Conservation (phyloP, 768 basidiomycete genomes). For the Mycena venus region DNA sequence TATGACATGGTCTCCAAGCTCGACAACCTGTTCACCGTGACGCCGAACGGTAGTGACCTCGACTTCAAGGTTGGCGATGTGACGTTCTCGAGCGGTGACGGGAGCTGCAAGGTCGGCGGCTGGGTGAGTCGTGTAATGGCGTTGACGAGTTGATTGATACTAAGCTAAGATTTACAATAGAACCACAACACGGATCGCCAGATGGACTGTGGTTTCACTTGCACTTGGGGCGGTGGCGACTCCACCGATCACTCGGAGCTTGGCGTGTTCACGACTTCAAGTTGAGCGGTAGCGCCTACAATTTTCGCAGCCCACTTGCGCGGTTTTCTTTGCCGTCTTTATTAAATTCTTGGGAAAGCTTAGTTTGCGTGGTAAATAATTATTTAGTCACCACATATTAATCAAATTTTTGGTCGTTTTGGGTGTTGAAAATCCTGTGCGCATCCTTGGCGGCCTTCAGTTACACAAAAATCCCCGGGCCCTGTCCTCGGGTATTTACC, state of each 20-base stretch:
- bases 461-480: no score
- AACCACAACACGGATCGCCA: neutral
- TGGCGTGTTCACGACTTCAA: no score
- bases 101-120: neutral
- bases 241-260: neutral
- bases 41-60: neutral
- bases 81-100: neutral
- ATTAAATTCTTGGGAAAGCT: no score
- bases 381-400: no score
- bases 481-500: no score
- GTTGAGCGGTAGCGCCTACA: no score
- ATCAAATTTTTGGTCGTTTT: no score
- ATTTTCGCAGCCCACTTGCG: no score
- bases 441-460: no score
- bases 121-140: neutral
- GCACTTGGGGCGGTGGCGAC: neutral
- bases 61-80: neutral
- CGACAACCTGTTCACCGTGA: neutral
- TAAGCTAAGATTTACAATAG: neutral
- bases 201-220: neutral
- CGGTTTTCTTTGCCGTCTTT: no score
- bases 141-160: neutral
- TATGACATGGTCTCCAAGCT: neutral
- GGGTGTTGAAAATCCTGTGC: no score
- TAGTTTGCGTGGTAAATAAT: no score